Conservation (phyloP, 192 early-diverging fungal genomes). For the Lobosporangium transversale region DNA sequence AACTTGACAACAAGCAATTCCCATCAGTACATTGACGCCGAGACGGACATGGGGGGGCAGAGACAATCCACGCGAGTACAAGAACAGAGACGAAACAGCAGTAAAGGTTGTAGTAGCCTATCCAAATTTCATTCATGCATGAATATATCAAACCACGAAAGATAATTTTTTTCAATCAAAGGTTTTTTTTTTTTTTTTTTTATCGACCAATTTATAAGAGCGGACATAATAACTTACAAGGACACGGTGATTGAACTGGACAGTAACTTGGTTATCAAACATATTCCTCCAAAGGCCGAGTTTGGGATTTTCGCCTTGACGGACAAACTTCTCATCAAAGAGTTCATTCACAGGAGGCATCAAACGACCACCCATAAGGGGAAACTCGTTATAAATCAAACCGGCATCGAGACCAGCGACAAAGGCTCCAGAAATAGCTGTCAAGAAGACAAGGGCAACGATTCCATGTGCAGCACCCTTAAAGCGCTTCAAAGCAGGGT, state of each 20-base stretch:
- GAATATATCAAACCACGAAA: neutral
- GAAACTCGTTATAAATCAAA: conserved; percentile 97
- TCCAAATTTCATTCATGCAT: too few species aligned
- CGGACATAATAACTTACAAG: conserved; percentile 68
- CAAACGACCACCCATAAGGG: conserved; percentile 89
- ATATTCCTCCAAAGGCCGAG: conserved; percentile 82
- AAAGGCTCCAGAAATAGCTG: conserved; percentile 91
- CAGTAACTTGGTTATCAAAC: conserved; percentile 92
- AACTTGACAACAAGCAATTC: conserved; percentile 78
- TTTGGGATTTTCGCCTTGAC: conserved; percentile 58
- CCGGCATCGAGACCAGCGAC: conserved; percentile 98
- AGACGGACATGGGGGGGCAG: conserved; percentile 74
- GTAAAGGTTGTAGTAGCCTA: conserved; percentile 86
- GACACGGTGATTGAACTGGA: conserved; percentile 96
- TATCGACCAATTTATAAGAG: neutral
- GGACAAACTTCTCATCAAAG: conserved; percentile 59
- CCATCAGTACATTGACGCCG: conserved; percentile 81
- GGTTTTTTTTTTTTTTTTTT: neutral
- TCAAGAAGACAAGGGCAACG: conserved; percentile 82
- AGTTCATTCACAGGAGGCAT: conserved; percentile 80
- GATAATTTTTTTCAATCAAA: neutral
- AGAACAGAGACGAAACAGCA: conserved; percentile 77
- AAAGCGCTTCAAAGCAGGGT: conserved; percentile 69
- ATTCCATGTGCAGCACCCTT: conserved; percentile 68
- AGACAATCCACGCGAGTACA: conserved; percentile 74